A percentile compares a stretch with the other conserved stretches of the same genome.
Evolutionary conservation across 73 alveolate genomes (phyloP).

Genomic region (Paramecium tetraurelia): DNA sequence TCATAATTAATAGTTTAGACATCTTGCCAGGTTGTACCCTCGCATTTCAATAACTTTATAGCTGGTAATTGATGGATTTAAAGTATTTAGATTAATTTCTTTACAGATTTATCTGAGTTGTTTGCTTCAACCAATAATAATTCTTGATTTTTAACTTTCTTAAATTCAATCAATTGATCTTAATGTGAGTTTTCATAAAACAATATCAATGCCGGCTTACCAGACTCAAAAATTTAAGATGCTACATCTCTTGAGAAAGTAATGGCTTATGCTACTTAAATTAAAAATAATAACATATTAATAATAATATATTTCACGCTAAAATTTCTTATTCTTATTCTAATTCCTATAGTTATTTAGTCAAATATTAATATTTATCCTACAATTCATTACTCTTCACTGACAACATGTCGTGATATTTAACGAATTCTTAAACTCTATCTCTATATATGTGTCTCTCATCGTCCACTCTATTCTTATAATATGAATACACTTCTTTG

Average conservation of each 20-base stretch:
- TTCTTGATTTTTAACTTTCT: neutral
- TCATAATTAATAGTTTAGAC: neutral
- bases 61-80: neutral
- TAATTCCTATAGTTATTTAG: neutral
- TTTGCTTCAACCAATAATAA: slow-evolving; percentile 17
- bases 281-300: neutral
- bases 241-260: neutral
- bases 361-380: neutral
- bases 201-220: neutral
- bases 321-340: neutral
- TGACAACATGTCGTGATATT: slow-evolving; percentile 2
- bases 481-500: slow-evolving; percentile 5
- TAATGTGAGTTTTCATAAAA: neutral
- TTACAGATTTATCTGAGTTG: neutral
- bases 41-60: neutral
- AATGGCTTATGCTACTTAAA: neutral
- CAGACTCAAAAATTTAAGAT: neutral
- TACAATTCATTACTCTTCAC: slow-evolving; percentile 39
- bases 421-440: neutral
- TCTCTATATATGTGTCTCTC: slow-evolving; percentile 30
- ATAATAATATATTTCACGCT: neutral
- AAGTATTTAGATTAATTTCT: neutral
- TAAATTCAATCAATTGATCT: neutral
- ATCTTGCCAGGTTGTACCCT: neutral
- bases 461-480: too few relatives aligned